Base-by-base conservation (phyloP, 106 monocot species). In the Dactylorhiza incarnata region DNA sequence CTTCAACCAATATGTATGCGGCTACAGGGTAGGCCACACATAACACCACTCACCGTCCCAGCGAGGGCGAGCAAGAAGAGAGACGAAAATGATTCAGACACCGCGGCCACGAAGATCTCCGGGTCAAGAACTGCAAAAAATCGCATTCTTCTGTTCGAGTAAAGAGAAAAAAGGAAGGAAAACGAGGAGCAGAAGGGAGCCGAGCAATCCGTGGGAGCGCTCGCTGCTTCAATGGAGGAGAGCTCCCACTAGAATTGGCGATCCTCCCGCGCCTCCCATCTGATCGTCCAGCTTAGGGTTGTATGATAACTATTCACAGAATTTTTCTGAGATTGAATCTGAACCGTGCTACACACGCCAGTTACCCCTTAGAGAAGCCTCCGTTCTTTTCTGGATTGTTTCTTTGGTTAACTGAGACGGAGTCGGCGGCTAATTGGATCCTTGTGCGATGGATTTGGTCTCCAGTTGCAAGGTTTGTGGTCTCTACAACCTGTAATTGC, bases 361-460 rank as follows among this genome's bases (percentile, higher is more conserved):
- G 15, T 7, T 69, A 16, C 45, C 9, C 5, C 17, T n/a, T 45
- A 48, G 49, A 6, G 48, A 72, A 44, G 49, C 22, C 11, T 48
- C 7, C 72, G 44, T 19, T 11, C 23, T 49, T 16, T 2, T 4
- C 12, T 72, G 72, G 19, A 23, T 49, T 23, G 22, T 14, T 46
- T 72, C 14, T 26, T 68, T 29, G 51, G 63, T 24, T 50, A 29
- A 67, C 29, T 15, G 49, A 68, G 51, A 17, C 68, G 29, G 71
- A 52, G 48, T 51, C 20, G 43, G 68, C 56, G 8, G 78, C 20
- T 25, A 77, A 70, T 53, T 77, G 52, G 22, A 47, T 47, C 22
- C 43, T 74, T 56, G 80, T 74, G 58, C 74, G 70, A 84, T 84
- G 84, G 87, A 87, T 78, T 76, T 77, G 83, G 73, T 55, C 48